Base-by-base conservation (phyloP, 2,329 filamentous ascomycete species). In the Talaromyces amestolkiae region DNA sequence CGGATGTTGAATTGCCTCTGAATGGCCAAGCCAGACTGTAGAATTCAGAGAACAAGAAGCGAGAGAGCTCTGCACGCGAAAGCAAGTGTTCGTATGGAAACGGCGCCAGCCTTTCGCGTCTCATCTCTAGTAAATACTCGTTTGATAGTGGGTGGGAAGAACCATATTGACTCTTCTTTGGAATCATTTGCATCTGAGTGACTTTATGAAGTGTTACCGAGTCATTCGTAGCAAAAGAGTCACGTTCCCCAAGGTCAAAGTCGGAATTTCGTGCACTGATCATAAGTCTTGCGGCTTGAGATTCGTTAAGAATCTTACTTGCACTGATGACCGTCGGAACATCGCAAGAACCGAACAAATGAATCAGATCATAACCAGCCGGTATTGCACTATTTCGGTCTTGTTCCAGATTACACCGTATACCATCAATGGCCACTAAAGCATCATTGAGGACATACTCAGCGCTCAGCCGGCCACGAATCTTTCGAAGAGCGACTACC, bases 1-100 rank as follows among this genome's bases (percentile, higher is more conserved):
- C 37, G 4, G 49, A 59, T 27, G 49, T 37, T 47, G 27, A 9
- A 22, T 22, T 41, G n/a, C 54, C 24, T 10, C 35, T 31, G 39
- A 15, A 53, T 35, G 65, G 65, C 37, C 53, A 37, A 19, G 65
- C 58, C 24, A 67, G 19, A 9, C 31, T 65, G 22, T 45, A 47
- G 33, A 67, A 65, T 17, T 67, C 58, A 13, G 56, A 51, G 11
- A 58, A 58, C 17, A 65, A 19, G 19, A 61, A 65, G 33, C 65
- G 62, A 9, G 47, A 61, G 27, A 67, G 39, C n/a, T 67, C 65
- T 24, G 58, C 41, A 15, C 65, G 62, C 10, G 65, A 47, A 31
- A 65, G 58, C 17, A 65, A 24, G 13, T 43, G 41, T 31, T 67
- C 65, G 41, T 67, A 67, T 27, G 49, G 24, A 24, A 67, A 62